Conservation (phyloP, 352 stramenopile species). For the Phytophthora podocarpi region DNA sequence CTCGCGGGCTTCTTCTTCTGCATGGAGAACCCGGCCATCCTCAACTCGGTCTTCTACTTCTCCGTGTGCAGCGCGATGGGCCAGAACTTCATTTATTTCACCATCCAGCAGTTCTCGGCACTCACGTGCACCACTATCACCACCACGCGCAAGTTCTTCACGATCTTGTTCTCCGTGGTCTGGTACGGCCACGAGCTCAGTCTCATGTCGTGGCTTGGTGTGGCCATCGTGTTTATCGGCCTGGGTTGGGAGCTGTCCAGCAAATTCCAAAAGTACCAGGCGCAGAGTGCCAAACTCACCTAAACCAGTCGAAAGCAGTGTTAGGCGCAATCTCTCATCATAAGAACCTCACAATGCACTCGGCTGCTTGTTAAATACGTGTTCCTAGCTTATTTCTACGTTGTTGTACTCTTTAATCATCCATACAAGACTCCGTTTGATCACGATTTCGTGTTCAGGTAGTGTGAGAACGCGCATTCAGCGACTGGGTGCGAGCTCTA, state of each 20-base stretch:
- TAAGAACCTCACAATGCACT: conserved; percentile 34
- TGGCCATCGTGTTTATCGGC: conserved; percentile 92
- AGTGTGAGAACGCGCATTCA: conserved; percentile 11
- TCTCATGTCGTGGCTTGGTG: conserved; percentile 90
- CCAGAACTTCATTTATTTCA: conserved; percentile 99
- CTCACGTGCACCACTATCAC: conserved; percentile 99
- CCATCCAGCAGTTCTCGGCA: conserved; percentile 97
- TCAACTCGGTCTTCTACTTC: conserved; percentile 93
- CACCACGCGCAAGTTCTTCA: conserved; percentile 99
- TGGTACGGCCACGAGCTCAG: conserved; percentile 95
- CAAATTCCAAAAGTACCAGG: conserved; percentile 89
- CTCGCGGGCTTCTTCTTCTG: conserved; percentile 79
- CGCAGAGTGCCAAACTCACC: conserved; percentile 47
- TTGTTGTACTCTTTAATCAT: conserved; percentile 12
- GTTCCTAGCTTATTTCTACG: background rate
- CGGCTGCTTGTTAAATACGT: conserved; percentile 16
- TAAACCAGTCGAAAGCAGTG: conserved; percentile 17
- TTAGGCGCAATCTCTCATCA: conserved; percentile 28
- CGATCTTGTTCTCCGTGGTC: conserved; percentile 97
- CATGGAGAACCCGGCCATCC: conserved; percentile 82
- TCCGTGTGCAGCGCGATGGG: conserved; percentile 95
- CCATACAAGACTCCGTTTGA: background rate
- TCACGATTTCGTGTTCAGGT: background rate
- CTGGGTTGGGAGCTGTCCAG: conserved; percentile 84
- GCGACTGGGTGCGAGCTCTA: conserved; percentile 46